Base-by-base conservation (phyloP, 1,139 yeast species). In the Ogataea hybrid region DNA sequence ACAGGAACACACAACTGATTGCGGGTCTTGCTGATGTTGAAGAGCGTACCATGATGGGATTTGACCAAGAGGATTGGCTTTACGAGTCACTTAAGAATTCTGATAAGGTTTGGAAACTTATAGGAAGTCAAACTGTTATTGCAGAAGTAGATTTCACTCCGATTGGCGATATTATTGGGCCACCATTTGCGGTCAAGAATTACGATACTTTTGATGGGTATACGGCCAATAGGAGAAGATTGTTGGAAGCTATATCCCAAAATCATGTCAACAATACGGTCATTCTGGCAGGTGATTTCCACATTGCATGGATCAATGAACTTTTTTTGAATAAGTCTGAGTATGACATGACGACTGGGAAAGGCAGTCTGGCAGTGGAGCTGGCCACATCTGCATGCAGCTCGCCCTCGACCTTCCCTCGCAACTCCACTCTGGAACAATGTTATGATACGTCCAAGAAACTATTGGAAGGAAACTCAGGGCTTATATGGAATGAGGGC, bases 11-110 rank as follows among this genome's bases (percentile, higher is more conserved):
- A 27, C 41, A 32, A 4, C 37, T 44, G 28, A 44, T 46, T 23
- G 42, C 44, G 14, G 17, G 37, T 8, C 34, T 47, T 7, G 47
- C 50, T 4, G 43, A 42, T 15, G 16, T 32, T 22, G 43, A 32
- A 14, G 50, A 47, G 25, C 25, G 50, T 10, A 47, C 50, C 10
- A 47, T 47, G 49, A 47, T 47, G 50, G 50, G 50, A 9, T 47
- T 47, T 32, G 50, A 47, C 22, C 50, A 47, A 32, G 50, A 47
- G 32, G 35, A 45, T 8, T 47, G 50, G 50, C 35, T 47, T 9
- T 47, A 47, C 23, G 35, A 32, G 12, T 39, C 49, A 3, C 22
- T 47, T 20, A 29, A 34, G n/a, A 15, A 32, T 11, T 31, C 40
- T 23, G 41, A 37, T 5, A 28, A 41, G 12, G 25, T 37, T 5